Evolutionary conservation across 257 asterid species (phyloP).

Genomic region (Solanum gandarillasii): DNA sequence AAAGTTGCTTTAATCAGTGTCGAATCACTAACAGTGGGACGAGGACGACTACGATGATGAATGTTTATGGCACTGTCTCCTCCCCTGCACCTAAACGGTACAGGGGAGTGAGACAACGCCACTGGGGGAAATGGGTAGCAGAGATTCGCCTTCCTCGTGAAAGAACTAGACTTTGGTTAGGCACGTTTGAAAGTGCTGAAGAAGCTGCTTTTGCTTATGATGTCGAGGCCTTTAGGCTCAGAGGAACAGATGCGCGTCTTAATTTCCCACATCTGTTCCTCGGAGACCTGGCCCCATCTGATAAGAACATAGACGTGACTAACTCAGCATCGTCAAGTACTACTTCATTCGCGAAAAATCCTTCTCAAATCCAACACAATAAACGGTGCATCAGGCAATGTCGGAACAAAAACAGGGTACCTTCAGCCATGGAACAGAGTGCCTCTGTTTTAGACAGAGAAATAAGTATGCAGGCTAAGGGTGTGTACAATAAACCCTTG

Average conservation of each 20-base stretch:
- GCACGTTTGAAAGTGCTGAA: constrained; percentile 32
- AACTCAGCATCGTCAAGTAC: background rate
- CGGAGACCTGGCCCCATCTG: background rate
- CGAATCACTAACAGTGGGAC: background rate
- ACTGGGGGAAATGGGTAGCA: constrained; percentile 56
- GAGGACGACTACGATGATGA: background rate
- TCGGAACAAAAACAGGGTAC: background rate
- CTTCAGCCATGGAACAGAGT: background rate
- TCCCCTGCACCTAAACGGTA: constrained; percentile 13
- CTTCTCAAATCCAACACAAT: background rate
- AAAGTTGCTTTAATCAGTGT: background rate
- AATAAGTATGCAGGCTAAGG: background rate
- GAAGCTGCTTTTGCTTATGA: constrained; percentile 50
- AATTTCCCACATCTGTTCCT: constrained; percentile 36
- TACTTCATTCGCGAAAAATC: background rate
- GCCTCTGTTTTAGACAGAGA: background rate
- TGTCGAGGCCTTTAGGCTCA: constrained; percentile 29
- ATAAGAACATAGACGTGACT: background rate
- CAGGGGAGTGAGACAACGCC: constrained; percentile 47
- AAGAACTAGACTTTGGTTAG: constrained; percentile 42
- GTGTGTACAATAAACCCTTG: background rate
- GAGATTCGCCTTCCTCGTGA: constrained; percentile 45
- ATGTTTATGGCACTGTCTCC: background rate
- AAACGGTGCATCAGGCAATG: background rate
- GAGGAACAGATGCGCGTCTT: constrained; percentile 31